These are phyloP conservation scores for Wickerhamomyces tratensis DNA, from an alignment of 805 yeast genomes.

Conservation along the genomic window DNA sequence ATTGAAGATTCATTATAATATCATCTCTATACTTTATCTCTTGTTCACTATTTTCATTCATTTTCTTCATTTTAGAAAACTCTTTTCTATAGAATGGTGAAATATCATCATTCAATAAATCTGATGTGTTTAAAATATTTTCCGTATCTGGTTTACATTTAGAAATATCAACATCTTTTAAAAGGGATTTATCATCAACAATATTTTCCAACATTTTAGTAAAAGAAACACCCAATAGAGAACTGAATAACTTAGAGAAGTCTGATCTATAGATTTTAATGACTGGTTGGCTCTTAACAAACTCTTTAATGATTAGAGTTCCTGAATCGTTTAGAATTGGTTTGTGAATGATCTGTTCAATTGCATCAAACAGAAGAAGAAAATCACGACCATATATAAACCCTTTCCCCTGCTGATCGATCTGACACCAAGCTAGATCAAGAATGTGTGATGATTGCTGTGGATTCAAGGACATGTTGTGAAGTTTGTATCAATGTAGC, in stretches of 20 bases:
- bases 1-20: conserved; percentile 12
- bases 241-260: conserved; percentile 20
- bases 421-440: conserved; percentile 15
- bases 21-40: conserved; percentile 17
- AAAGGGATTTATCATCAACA: conserved; percentile 4
- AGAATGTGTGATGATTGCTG: conserved; percentile 1
- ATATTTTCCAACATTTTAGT: conserved; percentile 16
- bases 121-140: neutral
- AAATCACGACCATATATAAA: conserved; percentile 13
- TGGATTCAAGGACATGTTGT: neutral
- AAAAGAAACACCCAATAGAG: conserved; percentile 23
- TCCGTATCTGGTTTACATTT: neutral
- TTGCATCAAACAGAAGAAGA: conserved; percentile 11
- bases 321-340: conserved; percentile 20
- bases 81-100: conserved; percentile 13
- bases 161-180: conserved; percentile 1
- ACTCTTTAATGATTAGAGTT: conserved; percentile 16
- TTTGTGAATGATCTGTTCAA: conserved; percentile 11
- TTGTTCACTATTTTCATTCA: conserved; percentile 14
- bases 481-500: too few relatives aligned
- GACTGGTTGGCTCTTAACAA: conserved; percentile 19
- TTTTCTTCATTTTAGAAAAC: conserved; percentile 9
- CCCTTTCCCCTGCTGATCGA: conserved; percentile 8
- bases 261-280: conserved; percentile 23
- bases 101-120: neutral